phyloP scores from a whole-genome alignment of 257 asterid species.

The Euphrasia confusa region DNA sequence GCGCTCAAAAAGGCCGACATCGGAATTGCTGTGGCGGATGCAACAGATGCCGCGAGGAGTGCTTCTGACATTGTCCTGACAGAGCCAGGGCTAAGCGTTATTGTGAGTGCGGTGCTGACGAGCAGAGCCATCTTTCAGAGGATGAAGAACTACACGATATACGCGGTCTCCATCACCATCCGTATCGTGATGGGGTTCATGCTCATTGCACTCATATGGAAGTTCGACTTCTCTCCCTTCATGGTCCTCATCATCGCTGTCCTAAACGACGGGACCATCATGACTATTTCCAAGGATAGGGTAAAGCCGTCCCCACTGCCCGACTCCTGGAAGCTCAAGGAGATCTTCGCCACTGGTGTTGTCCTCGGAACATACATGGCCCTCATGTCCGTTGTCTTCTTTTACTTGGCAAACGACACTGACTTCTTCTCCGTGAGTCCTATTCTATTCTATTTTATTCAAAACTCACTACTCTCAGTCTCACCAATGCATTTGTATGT shows the following conservation, averaged over 20 bases:
- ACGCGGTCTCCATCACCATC: constrained; percentile 55
- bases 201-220: constrained; percentile 53
- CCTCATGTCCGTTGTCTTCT: constrained; percentile 43
- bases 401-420: constrained; percentile 36
- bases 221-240: constrained; percentile 56
- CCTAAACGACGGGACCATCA: constrained; percentile 57
- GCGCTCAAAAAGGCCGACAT: constrained; percentile 80
- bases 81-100: constrained; percentile 79
- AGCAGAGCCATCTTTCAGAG: constrained; percentile 90
- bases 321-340: constrained; percentile 56
- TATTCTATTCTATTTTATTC: not conserved
- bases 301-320: constrained; percentile 56
- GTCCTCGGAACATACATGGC: constrained; percentile 55
- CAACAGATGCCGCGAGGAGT: constrained; percentile 81
- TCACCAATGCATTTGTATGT: not conserved
- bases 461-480: no score
- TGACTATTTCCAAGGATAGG: constrained; percentile 59
- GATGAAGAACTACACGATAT: constrained; percentile 79
- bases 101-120: constrained; percentile 72
- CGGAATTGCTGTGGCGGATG: constrained; percentile 81
- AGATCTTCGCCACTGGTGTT: constrained; percentile 50
- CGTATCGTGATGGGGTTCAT: constrained; percentile 53
- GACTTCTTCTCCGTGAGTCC: constrained; percentile 42
- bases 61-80: constrained; percentile 87
- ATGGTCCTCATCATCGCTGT: constrained; percentile 54